Evolutionary conservation across 345 rosid species (phyloP), one percentile per base, ranked within the genome.

Genomic region (Gossypium mustelinum): DNA sequence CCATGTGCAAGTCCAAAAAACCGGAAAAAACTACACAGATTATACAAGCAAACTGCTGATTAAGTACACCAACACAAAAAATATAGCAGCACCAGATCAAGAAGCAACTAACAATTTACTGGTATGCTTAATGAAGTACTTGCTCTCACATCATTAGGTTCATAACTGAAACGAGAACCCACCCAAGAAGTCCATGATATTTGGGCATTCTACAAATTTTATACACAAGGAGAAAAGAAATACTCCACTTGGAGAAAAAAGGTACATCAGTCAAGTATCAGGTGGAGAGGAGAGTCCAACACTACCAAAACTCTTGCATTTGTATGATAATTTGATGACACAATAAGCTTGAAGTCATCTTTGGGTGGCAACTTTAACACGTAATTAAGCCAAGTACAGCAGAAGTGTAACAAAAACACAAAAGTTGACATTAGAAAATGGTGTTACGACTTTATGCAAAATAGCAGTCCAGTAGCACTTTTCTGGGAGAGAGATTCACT

Each of bases 101-200:
- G 43, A 25, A 17, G 20, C n/a, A 18, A 22, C 34, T 3, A 10
- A 67, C 14, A 67, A 47, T 22, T 48, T 11, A 45, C 41, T 2
- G 41, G 39, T n/a, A 68, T 0, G 9, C 72, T 13, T 20, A 11
- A 12, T 68, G 52, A 22, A 2, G 10, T 18, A 64, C 69, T 68
- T 47, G 72, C 72, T 68, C 72, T 54, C 14, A 68, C n/a, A 68
- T 44, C 29, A 22, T 68, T 12, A 68, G 39, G 50, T 68, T 41
- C 55, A 45, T 48, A 54, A 68, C 9, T 8, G 72, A 48, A 67
- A 45, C 16, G 41, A 41, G 50, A 64, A 43, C 8, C n/a, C 7
- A 47, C 11, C 22, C 18, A 22, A 68, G 22, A 22, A 45, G 2
- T 47, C 41, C 72, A 47, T 1, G 18, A 7, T 24, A 67, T 22